Percentiles rank a stretch among this genome's conserved stretches.
Evolutionary conservation across 345 rosid species (phyloP).

Genomic region (Hypericum perforatum): DNA sequence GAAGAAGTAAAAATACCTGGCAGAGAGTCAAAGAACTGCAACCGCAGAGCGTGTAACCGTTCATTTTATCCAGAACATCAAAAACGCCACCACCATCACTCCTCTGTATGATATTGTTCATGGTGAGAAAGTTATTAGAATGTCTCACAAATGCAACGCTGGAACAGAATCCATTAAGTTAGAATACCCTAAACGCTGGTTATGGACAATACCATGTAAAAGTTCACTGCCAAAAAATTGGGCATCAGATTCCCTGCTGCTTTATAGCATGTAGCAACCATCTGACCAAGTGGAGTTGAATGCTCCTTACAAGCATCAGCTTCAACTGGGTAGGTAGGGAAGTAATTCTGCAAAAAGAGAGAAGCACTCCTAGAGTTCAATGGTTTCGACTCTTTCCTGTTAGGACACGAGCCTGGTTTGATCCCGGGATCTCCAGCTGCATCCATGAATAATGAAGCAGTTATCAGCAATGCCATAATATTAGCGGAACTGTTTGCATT

Average conservation of each 20-base stretch:
- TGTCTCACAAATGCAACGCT: not conserved
- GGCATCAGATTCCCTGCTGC: slow-evolving; percentile 78
- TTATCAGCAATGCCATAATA: not conserved
- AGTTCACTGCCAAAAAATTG: slow-evolving; percentile 88
- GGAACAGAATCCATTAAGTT: not conserved
- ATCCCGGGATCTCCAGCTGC: slow-evolving; percentile 98
- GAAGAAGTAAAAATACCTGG: slow-evolving; percentile 48
- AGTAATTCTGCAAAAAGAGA: slow-evolving; percentile 81
- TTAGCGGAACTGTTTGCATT: not conserved
- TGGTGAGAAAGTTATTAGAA: slow-evolving; percentile 14
- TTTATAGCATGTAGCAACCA: slow-evolving; percentile 81
- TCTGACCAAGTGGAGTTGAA: slow-evolving; percentile 67
- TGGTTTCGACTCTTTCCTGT: slow-evolving; percentile 74
- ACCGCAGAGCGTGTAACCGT: slow-evolving; percentile 76
- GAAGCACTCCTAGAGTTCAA: slow-evolving; percentile 61
- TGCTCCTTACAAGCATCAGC: slow-evolving; percentile 89
- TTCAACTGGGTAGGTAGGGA: slow-evolving; percentile 76
- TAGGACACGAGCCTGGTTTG: slow-evolving; percentile 72
- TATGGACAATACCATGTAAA: slow-evolving; percentile 63
- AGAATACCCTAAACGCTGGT: no score
- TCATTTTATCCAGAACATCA: slow-evolving; percentile 69
- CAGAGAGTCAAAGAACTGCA: slow-evolving; percentile 70
- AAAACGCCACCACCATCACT: slow-evolving; percentile 95
- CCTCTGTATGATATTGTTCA: slow-evolving; percentile 44
- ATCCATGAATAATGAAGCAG: slow-evolving; percentile 16